These are phyloP conservation scores for Ophiostoma himal-ulmi DNA, from an alignment of 2,329 filamentous ascomycete genomes.

Conservation along the genomic window DNA sequence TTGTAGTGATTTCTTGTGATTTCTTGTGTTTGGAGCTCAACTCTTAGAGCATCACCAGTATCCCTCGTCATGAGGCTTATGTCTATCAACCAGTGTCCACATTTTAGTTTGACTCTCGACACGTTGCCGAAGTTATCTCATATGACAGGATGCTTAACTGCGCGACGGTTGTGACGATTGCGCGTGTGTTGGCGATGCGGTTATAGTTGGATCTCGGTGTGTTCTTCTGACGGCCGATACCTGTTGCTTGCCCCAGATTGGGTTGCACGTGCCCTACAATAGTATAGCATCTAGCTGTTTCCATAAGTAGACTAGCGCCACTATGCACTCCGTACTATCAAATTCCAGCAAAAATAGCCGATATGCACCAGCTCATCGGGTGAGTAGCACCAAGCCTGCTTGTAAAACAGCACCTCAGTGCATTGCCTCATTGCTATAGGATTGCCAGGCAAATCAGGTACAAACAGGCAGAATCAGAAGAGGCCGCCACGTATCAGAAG, in stretches of 20 bases:
- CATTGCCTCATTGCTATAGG: background rate
- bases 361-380: constrained; percentile 4
- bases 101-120: background rate
- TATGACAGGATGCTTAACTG: background rate
- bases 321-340: background rate
- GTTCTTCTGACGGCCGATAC: background rate
- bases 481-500: background rate
- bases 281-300: constrained; percentile 37
- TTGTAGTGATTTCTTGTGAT: too few species aligned
- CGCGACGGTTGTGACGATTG: background rate
- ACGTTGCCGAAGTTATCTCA: background rate
- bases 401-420: background rate
- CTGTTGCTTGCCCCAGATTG: background rate
- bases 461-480: background rate
- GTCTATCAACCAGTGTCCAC: background rate
- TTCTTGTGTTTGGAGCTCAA: background rate
- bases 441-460: background rate
- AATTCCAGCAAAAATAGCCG: constrained; percentile 3
- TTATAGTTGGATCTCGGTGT: background rate
- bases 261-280: background rate
- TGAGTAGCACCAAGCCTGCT: background rate
- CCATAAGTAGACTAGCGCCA: constrained; percentile 30
- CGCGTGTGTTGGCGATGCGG: background rate
- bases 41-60: background rate
- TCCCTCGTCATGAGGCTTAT: background rate